phyloP scores from a whole-genome alignment of 2,329 filamentous ascomycete species.

The Arthrobotrys conoides region DNA sequence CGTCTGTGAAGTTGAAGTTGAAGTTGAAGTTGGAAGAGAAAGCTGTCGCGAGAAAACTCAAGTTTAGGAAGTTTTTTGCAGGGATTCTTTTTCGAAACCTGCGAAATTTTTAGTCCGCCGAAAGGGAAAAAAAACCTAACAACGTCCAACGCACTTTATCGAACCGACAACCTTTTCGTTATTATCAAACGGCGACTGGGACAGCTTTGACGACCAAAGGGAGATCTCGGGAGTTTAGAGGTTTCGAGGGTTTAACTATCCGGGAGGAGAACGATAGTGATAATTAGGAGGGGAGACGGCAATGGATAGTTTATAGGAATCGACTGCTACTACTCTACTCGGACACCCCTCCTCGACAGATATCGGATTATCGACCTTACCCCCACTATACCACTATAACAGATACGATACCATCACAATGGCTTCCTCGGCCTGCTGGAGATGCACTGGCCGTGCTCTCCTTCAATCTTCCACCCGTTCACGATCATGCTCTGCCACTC shows the following conservation, averaged over 20 bases:
- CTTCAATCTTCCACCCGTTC: slow-evolving; percentile 52
- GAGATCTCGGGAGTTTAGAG: too few species aligned
- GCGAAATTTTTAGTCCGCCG: slow-evolving; percentile 10
- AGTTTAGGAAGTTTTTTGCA: slow-evolving; percentile 18
- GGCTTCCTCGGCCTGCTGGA: slow-evolving; percentile 62
- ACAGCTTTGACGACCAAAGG: too few species aligned
- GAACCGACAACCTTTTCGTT: background rate
- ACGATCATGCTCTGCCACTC: slow-evolving; percentile 38
- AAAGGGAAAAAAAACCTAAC: slow-evolving; percentile 41
- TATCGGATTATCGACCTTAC: background rate
- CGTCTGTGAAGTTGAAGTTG: slow-evolving; percentile 11
- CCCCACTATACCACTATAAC: background rate
- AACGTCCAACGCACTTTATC: slow-evolving; percentile 37
- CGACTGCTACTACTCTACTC: background rate
- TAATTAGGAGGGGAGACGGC: background rate
- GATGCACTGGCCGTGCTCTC: slow-evolving; percentile 61
- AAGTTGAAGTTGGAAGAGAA: background rate
- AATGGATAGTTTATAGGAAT: slow-evolving; percentile 4
- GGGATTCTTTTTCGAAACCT: slow-evolving; percentile 28
- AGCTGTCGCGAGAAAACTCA: slow-evolving; percentile 9
- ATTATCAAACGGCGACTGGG: background rate
- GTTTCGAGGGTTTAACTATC: background rate
- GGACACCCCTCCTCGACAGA: slow-evolving; percentile 16
- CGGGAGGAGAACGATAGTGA: background rate
- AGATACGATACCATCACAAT: slow-evolving; percentile 43